phyloP scores from a whole-genome alignment of 257 asterid genomes.

The Nicotiana noctiflora region DNA sequence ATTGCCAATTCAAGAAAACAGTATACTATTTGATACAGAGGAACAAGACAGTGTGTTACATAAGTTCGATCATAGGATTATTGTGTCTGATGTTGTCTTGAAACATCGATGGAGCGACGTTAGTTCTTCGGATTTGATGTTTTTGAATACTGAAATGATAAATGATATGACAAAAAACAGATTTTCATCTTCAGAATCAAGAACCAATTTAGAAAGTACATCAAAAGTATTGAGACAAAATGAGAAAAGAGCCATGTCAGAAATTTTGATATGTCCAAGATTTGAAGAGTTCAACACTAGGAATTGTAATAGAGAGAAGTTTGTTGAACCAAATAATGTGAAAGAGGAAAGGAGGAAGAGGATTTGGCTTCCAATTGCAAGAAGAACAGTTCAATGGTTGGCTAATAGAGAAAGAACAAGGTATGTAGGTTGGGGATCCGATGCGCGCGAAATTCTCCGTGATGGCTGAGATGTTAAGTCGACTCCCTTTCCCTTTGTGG shows the following conservation, averaged over 20 bases:
- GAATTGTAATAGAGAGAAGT: conserved; percentile 9
- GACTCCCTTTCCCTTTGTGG: too few species aligned
- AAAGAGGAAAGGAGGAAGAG: conserved; percentile 48
- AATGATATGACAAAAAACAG: conserved; percentile 31
- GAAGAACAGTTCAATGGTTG: conserved; percentile 75
- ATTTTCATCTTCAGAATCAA: conserved; percentile 20
- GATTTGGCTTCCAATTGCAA: conserved; percentile 80
- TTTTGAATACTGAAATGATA: conserved; percentile 46
- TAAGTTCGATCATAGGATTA: conserved; percentile 42
- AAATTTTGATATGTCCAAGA: conserved; percentile 60
- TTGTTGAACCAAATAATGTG: conserved; percentile 8
- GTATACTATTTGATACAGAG: background rate
- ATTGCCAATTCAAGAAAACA: conserved; percentile 17
- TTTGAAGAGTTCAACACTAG: conserved; percentile 8
- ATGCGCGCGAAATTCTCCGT: too few species aligned
- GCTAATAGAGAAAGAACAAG: conserved; percentile 47
- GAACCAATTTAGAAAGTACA: background rate
- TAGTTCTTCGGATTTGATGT: conserved; percentile 53
- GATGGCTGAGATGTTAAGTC: too few species aligned
- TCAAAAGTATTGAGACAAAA: conserved; percentile 14
- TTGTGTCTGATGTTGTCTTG: conserved; percentile 32
- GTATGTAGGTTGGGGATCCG: conserved; percentile 2
- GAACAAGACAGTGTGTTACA: conserved; percentile 13
- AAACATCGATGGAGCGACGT: conserved; percentile 63
- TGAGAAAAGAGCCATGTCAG: conserved; percentile 64